phyloP scores from a whole-genome alignment of 345 rosid genomes.

The Camelina sativa region DNA sequence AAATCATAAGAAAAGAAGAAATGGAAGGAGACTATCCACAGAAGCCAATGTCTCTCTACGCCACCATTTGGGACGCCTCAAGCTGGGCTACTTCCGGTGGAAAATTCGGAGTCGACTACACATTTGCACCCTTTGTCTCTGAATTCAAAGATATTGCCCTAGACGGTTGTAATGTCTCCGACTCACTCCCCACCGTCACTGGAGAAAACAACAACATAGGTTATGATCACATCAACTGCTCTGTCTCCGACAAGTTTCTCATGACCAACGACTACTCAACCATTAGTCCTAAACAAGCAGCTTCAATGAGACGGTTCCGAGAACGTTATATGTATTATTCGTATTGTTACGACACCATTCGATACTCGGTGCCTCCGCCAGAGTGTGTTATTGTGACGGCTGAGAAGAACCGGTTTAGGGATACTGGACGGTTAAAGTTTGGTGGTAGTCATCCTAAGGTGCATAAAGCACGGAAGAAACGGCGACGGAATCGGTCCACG shows the following conservation, averaged over 20 bases:
- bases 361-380: constrained; percentile 68
- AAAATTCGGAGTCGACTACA: constrained; percentile 65
- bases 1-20: constrained; percentile 57
- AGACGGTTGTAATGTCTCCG: constrained; percentile 68
- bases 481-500: constrained; percentile 44
- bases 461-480: constrained; percentile 40
- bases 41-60: constrained; percentile 88
- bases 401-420: constrained; percentile 62
- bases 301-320: constrained; percentile 67
- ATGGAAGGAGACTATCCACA: constrained; percentile 87
- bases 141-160: constrained; percentile 72
- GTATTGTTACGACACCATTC: constrained; percentile 68
- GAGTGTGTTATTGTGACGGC: constrained; percentile 64
- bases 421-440: constrained; percentile 77
- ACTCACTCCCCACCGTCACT: constrained; percentile 54
- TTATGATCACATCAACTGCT: constrained; percentile 39
- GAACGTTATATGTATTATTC: constrained; percentile 86
- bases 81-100: constrained; percentile 95
- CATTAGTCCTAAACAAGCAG: constrained; percentile 47
- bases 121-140: constrained; percentile 74
- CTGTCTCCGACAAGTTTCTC: constrained; percentile 43
- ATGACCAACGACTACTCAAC: constrained; percentile 50
- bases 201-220: not conserved
- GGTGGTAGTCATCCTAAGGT: constrained; percentile 58
- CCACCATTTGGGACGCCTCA: constrained; percentile 98